A percentile compares a stretch with the other conserved stretches of the same genome.
phyloP scores from a whole-genome alignment of 73 alveolate genomes.

The Paramecium sonneborni region DNA sequence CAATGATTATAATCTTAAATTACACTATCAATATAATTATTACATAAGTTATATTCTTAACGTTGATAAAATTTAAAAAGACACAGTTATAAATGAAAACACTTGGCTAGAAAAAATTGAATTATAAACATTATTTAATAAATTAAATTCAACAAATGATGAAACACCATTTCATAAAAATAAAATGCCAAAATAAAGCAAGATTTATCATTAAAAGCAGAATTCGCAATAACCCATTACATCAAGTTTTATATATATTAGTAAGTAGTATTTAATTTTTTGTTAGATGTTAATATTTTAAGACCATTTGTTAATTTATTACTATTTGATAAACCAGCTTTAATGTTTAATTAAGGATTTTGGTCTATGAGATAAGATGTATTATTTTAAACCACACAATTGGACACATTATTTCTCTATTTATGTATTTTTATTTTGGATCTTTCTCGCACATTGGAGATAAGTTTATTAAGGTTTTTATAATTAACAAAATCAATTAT shows the following conservation, averaged over 20 bases:
- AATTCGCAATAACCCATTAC: background rate
- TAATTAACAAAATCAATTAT: background rate
- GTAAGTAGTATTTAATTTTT: background rate
- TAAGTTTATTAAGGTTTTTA: conserved; percentile 9
- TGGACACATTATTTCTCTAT: background rate
- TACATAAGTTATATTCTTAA: too few species aligned
- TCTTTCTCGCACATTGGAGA: background rate
- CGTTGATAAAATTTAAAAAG: too few species aligned
- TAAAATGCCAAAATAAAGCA: background rate
- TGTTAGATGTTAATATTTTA: background rate
- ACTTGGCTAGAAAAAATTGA: background rate
- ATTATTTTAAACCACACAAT: background rate
- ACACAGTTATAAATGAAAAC: too few species aligned
- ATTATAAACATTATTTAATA: background rate
- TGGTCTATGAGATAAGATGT: conserved; percentile 37
- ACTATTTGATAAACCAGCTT: background rate
- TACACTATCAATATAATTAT: background rate
- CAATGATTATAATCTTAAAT: background rate
- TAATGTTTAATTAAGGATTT: conserved; percentile 13
- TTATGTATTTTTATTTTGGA: background rate
- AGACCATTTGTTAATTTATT: background rate
- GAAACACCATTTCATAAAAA: conserved; percentile 8
- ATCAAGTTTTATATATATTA: background rate
- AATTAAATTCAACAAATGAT: background rate
- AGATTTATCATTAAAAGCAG: background rate